Percentiles rank a stretch among this genome's conserved stretches.
Conservation (phyloP, 2,329 filamentous ascomycete genomes). For the Thielaviopsis punctulata region DNA sequence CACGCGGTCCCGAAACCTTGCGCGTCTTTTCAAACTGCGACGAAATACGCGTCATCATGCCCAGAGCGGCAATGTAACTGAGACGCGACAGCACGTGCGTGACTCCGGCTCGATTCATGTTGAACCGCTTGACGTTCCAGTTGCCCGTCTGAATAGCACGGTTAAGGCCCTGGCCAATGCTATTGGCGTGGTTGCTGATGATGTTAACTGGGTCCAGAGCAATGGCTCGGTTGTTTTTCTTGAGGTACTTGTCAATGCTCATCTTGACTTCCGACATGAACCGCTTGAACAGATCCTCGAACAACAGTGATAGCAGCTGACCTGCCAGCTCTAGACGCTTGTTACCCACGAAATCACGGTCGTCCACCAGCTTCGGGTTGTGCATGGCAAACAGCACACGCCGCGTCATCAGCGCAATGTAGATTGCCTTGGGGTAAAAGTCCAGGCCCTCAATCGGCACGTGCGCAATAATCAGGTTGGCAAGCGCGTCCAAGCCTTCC, state of each 20-base stretch:
- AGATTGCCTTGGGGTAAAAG: constrained; percentile 92
- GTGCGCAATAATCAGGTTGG: constrained; percentile 86
- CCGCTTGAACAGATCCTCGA: constrained; percentile 95
- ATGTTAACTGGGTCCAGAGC: constrained; percentile 76
- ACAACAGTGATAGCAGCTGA: constrained; percentile 80
- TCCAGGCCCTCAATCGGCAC: constrained; percentile 83
- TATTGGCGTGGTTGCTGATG: constrained; percentile 67
- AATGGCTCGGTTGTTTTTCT: constrained; percentile 78
- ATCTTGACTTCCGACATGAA: constrained; percentile 80
- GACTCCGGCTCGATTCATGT: constrained; percentile 94
- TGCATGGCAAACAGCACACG: constrained; percentile 87
- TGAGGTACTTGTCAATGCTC: constrained; percentile 87
- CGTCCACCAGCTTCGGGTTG: constrained; percentile 77
- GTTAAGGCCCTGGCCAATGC: constrained; percentile 86
- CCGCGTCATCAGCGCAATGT: constrained; percentile 94
- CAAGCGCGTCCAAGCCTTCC: constrained; percentile 81
- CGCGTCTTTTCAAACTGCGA: constrained; percentile 98
- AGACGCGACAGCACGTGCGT: constrained; percentile 90
- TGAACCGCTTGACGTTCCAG: constrained; percentile 95
- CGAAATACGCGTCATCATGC: constrained; percentile 98
- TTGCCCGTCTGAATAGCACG: constrained; percentile 94
- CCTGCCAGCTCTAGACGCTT: constrained; percentile 90
- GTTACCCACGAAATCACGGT: constrained; percentile 95
- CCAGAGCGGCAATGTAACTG: constrained; percentile 89
- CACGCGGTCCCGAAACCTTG: constrained; percentile 90